phyloP scores from a whole-genome alignment of 2,329 filamentous ascomycete species.

The Orbilia javanica region DNA sequence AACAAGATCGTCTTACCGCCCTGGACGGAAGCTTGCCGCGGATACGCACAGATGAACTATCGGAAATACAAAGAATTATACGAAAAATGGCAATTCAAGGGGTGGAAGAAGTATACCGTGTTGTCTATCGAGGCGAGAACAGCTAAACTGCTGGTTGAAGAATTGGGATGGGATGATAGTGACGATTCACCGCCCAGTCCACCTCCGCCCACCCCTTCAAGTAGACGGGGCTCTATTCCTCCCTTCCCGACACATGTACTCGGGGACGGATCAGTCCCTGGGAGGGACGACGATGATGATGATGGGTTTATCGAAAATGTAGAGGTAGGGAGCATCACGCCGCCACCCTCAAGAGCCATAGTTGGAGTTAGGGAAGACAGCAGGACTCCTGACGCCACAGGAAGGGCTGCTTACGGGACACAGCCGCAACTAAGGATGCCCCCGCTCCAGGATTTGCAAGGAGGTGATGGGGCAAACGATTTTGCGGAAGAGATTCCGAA shows the following conservation, averaged over 20 bases:
- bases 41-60: constrained; percentile 22
- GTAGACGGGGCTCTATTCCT: background rate
- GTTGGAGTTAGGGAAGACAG: no score
- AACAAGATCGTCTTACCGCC: constrained; percentile 7
- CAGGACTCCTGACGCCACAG: no score
- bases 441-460: no score
- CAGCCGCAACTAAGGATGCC: background rate
- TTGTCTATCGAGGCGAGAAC: background rate
- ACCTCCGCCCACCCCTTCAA: background rate
- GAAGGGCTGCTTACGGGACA: background rate
- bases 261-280: background rate
- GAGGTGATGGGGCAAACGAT: no score
- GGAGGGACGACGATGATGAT: constrained; percentile 36
- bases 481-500: no score
- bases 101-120: constrained; percentile 14
- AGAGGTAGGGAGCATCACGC: background rate
- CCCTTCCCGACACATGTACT: background rate
- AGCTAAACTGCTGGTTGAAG: background rate
- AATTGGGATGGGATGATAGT: background rate
- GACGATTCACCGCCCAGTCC: background rate
- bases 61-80: background rate
- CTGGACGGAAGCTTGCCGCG: background rate
- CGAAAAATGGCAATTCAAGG: constrained; percentile 32
- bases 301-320: constrained; percentile 35
- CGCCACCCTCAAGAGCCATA: background rate